Base-by-base conservation (phyloP, 345 rosid genomes). In the Salix caprea region DNA sequence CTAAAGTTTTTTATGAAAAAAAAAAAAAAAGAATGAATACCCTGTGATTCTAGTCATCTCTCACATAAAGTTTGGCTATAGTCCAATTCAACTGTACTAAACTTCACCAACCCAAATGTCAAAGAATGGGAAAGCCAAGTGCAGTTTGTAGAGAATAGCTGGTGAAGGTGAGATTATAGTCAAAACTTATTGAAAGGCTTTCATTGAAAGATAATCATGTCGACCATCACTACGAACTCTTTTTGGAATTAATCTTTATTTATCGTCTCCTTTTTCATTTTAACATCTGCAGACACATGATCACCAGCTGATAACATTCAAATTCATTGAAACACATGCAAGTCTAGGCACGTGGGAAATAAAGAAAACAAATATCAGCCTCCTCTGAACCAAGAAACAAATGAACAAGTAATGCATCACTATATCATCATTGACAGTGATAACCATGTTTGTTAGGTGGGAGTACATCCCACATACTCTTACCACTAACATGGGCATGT, bases 241-340 rank as follows among this genome's bases (percentile, higher is more conserved):
- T 73, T 81, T 81, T 56, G 28, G 69, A 73, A 73, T 60, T 81
- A 84, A 84, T 77, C 90, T 80, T 85, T 85, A 87, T 79, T 84
- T 77, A 84, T 73, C 84, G 79, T 79, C 87, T 78, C 76, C 84
- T 80, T 80, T 83, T 88, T 83, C 86, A 88, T 83, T 85, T 81
- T 88, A 85, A 81, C 77, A 85, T 87, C 91, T 86, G 93, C 91
- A 86, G 79, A 80, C 84, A 85, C 86, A 90, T 84, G 77, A 81
- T 82, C 87, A 85, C 83, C 78, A 78, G 87, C 81, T 78, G 75
- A 82, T 77, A 80, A 72, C 65, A 79, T 84, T 86, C 82, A 80
- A 77, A 72, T 74, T 68, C 69, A 79, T n/a, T 69, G 40, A 56
- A 73, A 71, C 69, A 86, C 58, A 70, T 58, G 46, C 52, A 71